Conservation (phyloP, 805 yeast species). For the Metschnikowia cerradonensis region DNA sequence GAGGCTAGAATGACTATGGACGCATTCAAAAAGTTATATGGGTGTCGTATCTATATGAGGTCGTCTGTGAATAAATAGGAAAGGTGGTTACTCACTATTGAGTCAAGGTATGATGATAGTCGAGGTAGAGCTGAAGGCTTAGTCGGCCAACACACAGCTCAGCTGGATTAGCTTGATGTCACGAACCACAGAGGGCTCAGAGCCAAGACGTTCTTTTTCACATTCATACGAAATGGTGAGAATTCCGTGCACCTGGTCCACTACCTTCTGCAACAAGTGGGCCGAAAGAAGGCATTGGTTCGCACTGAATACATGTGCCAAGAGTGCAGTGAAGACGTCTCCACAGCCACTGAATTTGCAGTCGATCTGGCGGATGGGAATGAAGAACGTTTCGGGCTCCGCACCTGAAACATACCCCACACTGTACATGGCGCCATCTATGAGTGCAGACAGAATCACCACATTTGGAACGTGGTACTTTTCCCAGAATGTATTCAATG, state of each 20-base stretch:
- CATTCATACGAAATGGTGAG: slow-evolving; percentile 26
- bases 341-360: slow-evolving; percentile 75
- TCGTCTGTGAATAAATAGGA: too few species aligned
- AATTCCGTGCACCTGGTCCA: slow-evolving; percentile 26
- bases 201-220: slow-evolving; percentile 12
- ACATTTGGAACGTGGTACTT: slow-evolving; percentile 47
- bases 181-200: slow-evolving; percentile 24
- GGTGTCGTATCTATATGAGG: too few species aligned
- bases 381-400: slow-evolving; percentile 23
- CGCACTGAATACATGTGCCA: slow-evolving; percentile 46
- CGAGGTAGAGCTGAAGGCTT: background rate
- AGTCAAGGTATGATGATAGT: too few species aligned
- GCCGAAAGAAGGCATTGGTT: slow-evolving; percentile 22
- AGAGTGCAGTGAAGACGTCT: slow-evolving; percentile 61
- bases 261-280: slow-evolving; percentile 23
- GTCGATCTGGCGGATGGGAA: slow-evolving; percentile 45
- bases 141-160: slow-evolving; percentile 24
- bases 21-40: too few species aligned
- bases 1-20: too few species aligned
- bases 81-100: too few species aligned
- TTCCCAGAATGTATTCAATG: slow-evolving; percentile 41
- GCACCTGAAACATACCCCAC: slow-evolving; percentile 31
- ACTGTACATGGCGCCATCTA: slow-evolving; percentile 34
- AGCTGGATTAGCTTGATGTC: slow-evolving; percentile 37
- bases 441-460: slow-evolving; percentile 55